Conservation (phyloP, 345 rosid species). For the Hibiscus trionum region DNA sequence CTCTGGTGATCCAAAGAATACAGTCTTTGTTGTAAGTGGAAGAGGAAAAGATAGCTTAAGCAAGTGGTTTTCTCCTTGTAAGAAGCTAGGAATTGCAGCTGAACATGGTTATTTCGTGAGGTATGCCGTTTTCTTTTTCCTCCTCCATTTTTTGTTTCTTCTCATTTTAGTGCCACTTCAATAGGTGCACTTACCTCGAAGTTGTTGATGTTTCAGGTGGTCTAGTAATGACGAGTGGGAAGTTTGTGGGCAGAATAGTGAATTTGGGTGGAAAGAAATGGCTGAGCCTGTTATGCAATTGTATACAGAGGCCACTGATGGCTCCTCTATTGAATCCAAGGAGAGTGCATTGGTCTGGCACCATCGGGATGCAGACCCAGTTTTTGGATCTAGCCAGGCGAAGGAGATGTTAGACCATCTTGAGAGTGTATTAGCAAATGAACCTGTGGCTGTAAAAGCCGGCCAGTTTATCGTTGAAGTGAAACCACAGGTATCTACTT, state of each 20-base stretch:
- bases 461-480: slow-evolving; percentile 74
- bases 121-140: slow-evolving; percentile 19
- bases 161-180: neutral
- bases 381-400: slow-evolving; percentile 71
- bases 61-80: slow-evolving; percentile 59
- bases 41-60: slow-evolving; percentile 57
- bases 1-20: slow-evolving; percentile 46
- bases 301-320: slow-evolving; percentile 72
- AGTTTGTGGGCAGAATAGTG: slow-evolving; percentile 39
- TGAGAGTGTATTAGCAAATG: slow-evolving; percentile 68
- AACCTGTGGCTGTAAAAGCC: slow-evolving; percentile 60
- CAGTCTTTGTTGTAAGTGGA: slow-evolving; percentile 62
- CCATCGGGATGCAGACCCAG: slow-evolving; percentile 61
- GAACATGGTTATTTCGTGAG: slow-evolving; percentile 67
- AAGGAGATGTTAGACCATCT: slow-evolving; percentile 75
- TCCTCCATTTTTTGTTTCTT: neutral
- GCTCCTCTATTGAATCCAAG: slow-evolving; percentile 54
- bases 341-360: slow-evolving; percentile 84
- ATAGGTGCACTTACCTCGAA: neutral
- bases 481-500: slow-evolving; percentile 51
- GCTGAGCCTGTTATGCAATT: slow-evolving; percentile 66
- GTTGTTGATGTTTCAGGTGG: slow-evolving; percentile 35
- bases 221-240: slow-evolving; percentile 40
- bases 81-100: slow-evolving; percentile 59
- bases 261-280: slow-evolving; percentile 58